phyloP scores from a whole-genome alignment of 805 yeast species.

The Cyberlindnera maclurae region DNA sequence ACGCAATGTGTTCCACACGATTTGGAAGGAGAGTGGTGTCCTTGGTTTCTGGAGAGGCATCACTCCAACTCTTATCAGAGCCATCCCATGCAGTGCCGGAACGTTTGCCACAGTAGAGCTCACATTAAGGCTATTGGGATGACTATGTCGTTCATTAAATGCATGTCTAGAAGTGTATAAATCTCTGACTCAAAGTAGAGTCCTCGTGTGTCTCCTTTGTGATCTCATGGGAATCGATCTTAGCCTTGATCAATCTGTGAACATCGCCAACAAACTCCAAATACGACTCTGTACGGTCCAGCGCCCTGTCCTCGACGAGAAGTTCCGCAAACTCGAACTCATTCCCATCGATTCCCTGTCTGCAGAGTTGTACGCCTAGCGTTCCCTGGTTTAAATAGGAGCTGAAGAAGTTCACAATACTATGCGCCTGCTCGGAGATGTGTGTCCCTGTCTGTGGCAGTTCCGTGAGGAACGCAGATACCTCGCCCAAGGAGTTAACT shows the following conservation, averaged over 20 bases:
- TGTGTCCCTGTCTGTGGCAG: constrained; percentile 67
- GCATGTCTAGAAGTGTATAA: constrained; percentile 10
- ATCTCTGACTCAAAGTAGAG: constrained; percentile 15
- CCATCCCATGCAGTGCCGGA: constrained; percentile 63
- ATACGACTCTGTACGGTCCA: constrained; percentile 48
- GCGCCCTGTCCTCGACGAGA: constrained; percentile 67
- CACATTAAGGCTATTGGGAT: constrained; percentile 39
- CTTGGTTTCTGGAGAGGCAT: constrained; percentile 59
- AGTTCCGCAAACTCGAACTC: constrained; percentile 40
- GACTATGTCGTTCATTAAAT: not conserved
- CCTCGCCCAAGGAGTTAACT: constrained; percentile 28
- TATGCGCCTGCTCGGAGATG: constrained; percentile 61
- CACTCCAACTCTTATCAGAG: constrained; percentile 51
- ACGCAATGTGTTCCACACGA: constrained; percentile 28
- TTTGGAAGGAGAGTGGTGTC: constrained; percentile 33
- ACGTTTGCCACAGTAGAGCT: constrained; percentile 73
- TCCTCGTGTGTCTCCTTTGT: constrained; percentile 20
- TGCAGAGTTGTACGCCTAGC: constrained; percentile 49
- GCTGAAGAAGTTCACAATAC: constrained; percentile 54
- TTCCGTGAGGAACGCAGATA: constrained; percentile 32
- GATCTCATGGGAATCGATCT: constrained; percentile 38
- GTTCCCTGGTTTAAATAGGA: constrained; percentile 30
- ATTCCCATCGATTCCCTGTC: constrained; percentile 55
- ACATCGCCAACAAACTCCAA: constrained; percentile 60
- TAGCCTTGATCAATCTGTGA: constrained; percentile 56